phyloP scores from a whole-genome alignment of 495 filamentous ascomycete genomes.

The Talaromyces stipitatus region DNA sequence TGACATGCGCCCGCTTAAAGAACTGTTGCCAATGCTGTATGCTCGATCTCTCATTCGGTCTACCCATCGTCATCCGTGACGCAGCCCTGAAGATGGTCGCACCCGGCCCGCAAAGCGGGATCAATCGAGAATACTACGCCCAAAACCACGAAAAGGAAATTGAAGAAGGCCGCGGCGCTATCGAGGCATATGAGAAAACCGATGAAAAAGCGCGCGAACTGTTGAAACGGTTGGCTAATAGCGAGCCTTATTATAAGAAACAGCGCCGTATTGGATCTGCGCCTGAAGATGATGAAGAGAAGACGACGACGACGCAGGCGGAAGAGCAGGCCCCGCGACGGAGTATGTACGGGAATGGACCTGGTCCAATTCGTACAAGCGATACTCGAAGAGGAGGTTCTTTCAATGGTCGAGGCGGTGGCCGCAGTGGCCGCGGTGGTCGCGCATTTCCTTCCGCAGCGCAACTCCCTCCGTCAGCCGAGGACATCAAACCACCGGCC shows the following conservation, averaged over 20 bases:
- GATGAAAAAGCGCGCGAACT: conserved; percentile 93
- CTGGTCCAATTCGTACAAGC: conserved; percentile 61
- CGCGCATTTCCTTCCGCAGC: conserved; percentile 56
- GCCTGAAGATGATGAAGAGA: conserved; percentile 32
- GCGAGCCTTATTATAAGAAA: conserved; percentile 90
- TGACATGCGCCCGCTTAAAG: conserved; percentile 91
- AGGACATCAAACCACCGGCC: conserved; percentile 75
- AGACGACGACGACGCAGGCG: conserved; percentile 6
- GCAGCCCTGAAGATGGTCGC: conserved; percentile 97
- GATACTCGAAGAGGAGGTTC: conserved; percentile 32
- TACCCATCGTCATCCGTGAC: conserved; percentile 89
- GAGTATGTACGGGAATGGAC: conserved; percentile 16
- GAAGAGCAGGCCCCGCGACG: neutral
- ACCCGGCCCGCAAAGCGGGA: conserved; percentile 78
- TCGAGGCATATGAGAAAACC: conserved; percentile 90
- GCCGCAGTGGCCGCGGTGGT: conserved; percentile 50
- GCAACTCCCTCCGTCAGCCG: conserved; percentile 67
- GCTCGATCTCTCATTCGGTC: conserved; percentile 90
- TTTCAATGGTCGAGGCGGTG: conserved; percentile 38
- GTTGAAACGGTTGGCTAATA: conserved; percentile 74
- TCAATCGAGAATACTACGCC: conserved; percentile 96
- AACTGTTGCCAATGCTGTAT: conserved; percentile 99
- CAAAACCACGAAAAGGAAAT: conserved; percentile 94
- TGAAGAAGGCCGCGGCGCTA: conserved; percentile 75
- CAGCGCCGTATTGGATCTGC: conserved; percentile 57